Evolutionary conservation across 306 rosid species (phyloP).

Genomic region (Nissolia schottii): DNA sequence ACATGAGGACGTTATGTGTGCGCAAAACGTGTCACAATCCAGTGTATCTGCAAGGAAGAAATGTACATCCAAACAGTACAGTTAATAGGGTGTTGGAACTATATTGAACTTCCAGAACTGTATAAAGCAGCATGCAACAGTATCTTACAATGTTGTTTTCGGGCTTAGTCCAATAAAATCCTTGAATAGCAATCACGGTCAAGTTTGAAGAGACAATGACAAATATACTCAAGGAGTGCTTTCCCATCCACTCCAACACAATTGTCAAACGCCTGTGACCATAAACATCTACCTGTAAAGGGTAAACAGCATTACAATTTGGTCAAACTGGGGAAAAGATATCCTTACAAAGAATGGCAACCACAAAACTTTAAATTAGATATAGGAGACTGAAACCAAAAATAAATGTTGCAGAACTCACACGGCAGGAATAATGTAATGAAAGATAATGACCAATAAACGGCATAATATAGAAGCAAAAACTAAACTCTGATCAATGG

Average conservation of each 20-base stretch:
- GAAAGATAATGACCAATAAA: background rate
- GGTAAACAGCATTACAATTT: constrained; percentile 1
- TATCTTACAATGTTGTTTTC: constrained; percentile 68
- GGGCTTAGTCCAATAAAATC: constrained; percentile 62
- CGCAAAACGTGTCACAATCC: constrained; percentile 54
- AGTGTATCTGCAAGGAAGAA: constrained; percentile 51
- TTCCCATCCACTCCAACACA: constrained; percentile 87
- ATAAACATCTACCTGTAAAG: constrained; percentile 67
- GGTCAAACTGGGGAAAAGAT: background rate
- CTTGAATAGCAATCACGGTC: constrained; percentile 61
- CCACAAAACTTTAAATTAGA: background rate
- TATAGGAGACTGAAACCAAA: background rate
- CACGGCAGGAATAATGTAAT: background rate
- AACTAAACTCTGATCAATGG: background rate
- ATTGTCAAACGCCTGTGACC: constrained; percentile 52
- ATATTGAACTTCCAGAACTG: background rate
- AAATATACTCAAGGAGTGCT: constrained; percentile 69
- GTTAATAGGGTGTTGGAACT: background rate
- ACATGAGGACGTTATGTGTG: constrained; percentile 21
- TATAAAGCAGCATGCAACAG: background rate
- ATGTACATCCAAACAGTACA: background rate
- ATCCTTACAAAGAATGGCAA: background rate
- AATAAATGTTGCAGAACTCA: background rate
- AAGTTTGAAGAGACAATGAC: constrained; percentile 71
- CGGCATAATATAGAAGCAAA: background rate